A percentile compares a stretch with the other conserved stretches of the same genome.
These are phyloP conservation scores for Saccharomyces hybrid DNA, from an alignment of 1,139 yeast genomes.

Conservation along the genomic window DNA sequence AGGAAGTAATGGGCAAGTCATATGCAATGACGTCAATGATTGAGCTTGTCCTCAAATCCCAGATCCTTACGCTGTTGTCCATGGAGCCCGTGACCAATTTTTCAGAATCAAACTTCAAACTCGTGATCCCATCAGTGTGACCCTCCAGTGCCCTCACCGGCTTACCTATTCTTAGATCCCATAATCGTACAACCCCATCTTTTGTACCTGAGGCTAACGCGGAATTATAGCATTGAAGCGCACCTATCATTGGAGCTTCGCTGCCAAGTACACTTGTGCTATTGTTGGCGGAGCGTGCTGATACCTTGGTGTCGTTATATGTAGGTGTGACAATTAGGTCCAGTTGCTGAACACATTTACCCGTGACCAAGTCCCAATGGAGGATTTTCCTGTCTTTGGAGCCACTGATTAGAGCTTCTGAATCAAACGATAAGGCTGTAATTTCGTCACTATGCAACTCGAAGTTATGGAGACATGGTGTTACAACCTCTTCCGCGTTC, in stretches of 20 bases:
- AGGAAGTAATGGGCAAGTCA: constrained; percentile 43
- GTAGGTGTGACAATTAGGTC: constrained; percentile 22
- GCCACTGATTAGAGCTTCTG: constrained; percentile 64
- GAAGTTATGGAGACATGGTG: constrained; percentile 40
- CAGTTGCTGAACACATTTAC: constrained; percentile 39
- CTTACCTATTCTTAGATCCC: constrained; percentile 70
- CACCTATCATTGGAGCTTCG: constrained; percentile 20
- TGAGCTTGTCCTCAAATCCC: constrained; percentile 68
- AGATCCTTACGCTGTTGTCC: constrained; percentile 58
- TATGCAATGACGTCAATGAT: constrained; percentile 54
- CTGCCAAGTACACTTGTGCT: background rate
- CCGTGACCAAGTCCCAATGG: constrained; percentile 83
- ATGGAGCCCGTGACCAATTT: constrained; percentile 57
- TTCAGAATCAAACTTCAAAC: constrained; percentile 59
- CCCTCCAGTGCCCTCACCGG: constrained; percentile 60
- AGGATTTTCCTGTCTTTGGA: constrained; percentile 79
- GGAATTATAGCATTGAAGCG: constrained; percentile 50
- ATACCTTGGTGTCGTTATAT: constrained; percentile 2
- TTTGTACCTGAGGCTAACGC: constrained; percentile 72
- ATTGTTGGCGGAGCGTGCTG: background rate
- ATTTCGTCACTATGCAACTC: constrained; percentile 60
- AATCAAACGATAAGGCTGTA: constrained; percentile 53
- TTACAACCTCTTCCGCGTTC: background rate
- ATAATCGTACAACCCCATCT: constrained; percentile 65
- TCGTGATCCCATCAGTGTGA: constrained; percentile 63